Conservation (phyloP, 257 asterid species). For the Scutellaria barbata region DNA sequence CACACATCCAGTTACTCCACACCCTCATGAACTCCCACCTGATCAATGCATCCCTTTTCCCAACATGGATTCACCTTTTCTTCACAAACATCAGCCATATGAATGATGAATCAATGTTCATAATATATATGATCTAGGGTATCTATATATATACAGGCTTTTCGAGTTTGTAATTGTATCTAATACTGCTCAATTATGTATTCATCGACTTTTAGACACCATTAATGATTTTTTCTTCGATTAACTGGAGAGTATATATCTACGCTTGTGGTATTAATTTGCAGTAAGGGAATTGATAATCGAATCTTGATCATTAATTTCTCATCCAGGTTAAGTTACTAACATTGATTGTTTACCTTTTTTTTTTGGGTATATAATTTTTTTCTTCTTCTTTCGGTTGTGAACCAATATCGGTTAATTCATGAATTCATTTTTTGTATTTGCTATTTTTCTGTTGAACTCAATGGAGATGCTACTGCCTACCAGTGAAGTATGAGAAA, state of each 20-base stretch:
- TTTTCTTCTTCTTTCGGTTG: no score
- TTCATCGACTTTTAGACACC: conserved; percentile 3
- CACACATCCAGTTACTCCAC: conserved; percentile 22
- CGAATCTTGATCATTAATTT: not conserved
- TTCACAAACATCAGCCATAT: conserved; percentile 22
- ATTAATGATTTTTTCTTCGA: not conserved
- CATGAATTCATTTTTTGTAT: no score
- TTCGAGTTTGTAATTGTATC: conserved; percentile 3
- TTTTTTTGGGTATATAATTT: no score
- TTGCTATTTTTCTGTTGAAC: no score
- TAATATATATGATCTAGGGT: not conserved
- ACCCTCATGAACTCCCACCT: conserved; percentile 25
- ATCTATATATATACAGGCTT: not conserved
- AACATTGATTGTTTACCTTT: no score
- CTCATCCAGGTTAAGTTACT: no score
- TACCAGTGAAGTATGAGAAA: not conserved
- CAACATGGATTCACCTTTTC: conserved; percentile 37
- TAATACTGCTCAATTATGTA: no score
- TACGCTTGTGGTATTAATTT: not conserved
- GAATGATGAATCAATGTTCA: conserved; percentile 8
- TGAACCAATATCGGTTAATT: no score
- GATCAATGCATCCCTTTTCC: conserved; percentile 27
- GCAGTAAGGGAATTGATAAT: no score
- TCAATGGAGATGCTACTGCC: no score
- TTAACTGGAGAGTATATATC: not conserved